These are phyloP conservation scores for Ophiostoma sp. DNA, from an alignment of 2,329 filamentous ascomycete genomes.

Conservation along the genomic window DNA sequence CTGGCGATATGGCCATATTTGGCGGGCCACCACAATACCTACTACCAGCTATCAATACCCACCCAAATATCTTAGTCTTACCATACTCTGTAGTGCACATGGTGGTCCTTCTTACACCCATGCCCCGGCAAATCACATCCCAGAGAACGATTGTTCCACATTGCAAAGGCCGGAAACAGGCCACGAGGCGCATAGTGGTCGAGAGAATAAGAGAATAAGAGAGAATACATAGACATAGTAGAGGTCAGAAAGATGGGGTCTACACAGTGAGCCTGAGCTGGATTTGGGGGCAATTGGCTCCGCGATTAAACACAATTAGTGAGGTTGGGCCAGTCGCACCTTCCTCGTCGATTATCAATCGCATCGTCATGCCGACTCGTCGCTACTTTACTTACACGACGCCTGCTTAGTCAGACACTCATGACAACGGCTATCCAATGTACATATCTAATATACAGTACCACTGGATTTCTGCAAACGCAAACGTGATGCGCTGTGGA, in stretches of 20 bases:
- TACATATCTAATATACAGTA: too few species aligned
- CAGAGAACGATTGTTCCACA: neutral
- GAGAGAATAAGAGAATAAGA: neutral
- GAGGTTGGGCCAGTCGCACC: neutral
- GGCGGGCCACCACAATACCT: conserved; percentile 9
- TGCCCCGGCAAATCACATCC: neutral
- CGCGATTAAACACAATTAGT: neutral
- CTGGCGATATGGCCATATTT: conserved; percentile 8
- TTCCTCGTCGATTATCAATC: neutral
- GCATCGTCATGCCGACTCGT: neutral
- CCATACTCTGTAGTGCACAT: neutral
- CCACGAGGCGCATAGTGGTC: neutral
- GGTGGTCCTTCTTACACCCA: neutral
- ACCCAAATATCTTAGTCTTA: neutral
- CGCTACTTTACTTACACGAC: neutral
- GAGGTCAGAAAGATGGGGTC: neutral
- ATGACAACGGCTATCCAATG: too few species aligned
- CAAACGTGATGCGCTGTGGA: neutral
- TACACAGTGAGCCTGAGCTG: neutral
- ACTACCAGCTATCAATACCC: neutral
- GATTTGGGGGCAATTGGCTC: neutral
- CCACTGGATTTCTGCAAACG: neutral
- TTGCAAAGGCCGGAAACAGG: neutral
- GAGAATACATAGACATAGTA: too few species aligned
- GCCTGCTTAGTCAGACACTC: neutral